Conservation (phyloP, 441 rosid species). For the Brassica balearica region DNA sequence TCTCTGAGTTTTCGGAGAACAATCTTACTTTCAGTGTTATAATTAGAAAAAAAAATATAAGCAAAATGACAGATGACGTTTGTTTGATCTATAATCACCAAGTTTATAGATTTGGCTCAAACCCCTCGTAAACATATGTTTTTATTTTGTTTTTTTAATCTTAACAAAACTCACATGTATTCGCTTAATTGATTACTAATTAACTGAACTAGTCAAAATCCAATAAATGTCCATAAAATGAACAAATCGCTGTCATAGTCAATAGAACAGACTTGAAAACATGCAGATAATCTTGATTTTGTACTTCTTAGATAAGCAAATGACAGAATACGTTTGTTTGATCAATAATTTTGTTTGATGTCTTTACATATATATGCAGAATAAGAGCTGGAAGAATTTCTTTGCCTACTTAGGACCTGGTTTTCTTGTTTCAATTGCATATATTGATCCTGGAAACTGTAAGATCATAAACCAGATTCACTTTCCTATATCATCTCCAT, state of each 20-base stretch:
- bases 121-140: not conserved
- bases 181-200: not conserved
- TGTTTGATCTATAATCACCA: not conserved
- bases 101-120: not conserved
- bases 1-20: not conserved
- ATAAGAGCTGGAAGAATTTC: constrained; percentile 2
- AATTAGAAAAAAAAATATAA: not conserved
- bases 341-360: not conserved
- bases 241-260: not conserved
- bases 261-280: not conserved
- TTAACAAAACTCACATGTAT: not conserved
- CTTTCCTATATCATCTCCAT: not conserved
- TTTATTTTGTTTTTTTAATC: not conserved
- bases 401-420: constrained; percentile 60
- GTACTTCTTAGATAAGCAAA: not conserved
- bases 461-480: constrained; percentile 35
- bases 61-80: not conserved
- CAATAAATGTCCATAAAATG: not conserved
- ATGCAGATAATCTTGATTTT: not conserved
- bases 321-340: not conserved
- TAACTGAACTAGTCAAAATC: not conserved
- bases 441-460: constrained; percentile 98
- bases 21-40: not conserved
- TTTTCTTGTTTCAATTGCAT: constrained; percentile 94
- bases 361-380: not conserved